Conservation (phyloP, 2,329 filamentous ascomycete species). For the Paraphaeosphaeria minitans region DNA sequence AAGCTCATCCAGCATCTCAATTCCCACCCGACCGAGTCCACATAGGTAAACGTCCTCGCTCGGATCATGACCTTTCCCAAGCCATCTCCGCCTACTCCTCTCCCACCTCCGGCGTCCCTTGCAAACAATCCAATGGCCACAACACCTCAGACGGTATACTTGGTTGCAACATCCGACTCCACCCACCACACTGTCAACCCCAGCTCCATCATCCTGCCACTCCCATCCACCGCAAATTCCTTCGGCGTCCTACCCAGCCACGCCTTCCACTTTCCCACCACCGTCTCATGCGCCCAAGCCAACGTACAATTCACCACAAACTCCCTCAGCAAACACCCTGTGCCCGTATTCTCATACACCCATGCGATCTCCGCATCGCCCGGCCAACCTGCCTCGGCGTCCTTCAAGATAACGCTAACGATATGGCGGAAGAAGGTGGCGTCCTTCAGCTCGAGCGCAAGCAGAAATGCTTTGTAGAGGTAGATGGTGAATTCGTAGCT, state of each 20-base stretch:
- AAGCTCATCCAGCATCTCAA: too few relatives aligned
- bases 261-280: background rate
- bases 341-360: background rate
- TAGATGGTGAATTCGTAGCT: background rate
- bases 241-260: background rate
- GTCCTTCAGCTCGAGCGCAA: background rate
- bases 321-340: background rate
- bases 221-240: background rate
- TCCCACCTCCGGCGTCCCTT: background rate
- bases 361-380: background rate
- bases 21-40: too few relatives aligned
- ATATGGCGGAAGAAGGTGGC: background rate
- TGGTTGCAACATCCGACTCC: background rate
- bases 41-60: too few relatives aligned
- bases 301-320: slow-evolving; percentile 5
- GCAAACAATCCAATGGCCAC: background rate
- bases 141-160: background rate
- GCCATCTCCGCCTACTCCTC: background rate
- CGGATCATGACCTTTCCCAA: too few relatives aligned
- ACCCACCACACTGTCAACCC: background rate
- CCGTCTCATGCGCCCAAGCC: background rate
- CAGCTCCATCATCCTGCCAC: background rate
- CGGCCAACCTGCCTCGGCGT: background rate
- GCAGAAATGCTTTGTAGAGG: background rate
- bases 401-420: background rate